Conservation (phyloP, 352 stramenopile species). For the Pythium biforme region DNA sequence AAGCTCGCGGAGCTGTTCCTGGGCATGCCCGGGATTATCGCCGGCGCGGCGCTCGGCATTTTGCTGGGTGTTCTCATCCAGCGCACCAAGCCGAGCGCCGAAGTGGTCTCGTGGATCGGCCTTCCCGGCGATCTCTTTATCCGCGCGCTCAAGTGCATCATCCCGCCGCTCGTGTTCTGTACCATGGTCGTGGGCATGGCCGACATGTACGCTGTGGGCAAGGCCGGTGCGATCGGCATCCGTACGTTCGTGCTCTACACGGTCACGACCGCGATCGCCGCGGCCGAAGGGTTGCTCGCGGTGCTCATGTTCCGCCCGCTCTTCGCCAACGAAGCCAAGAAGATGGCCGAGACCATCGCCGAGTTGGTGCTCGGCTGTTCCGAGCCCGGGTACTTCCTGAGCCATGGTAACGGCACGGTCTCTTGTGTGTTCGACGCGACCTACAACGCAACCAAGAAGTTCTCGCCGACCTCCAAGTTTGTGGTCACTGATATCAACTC, state of each 20-base stretch:
- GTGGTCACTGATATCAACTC: constrained; percentile 29
- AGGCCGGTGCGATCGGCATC: constrained; percentile 33
- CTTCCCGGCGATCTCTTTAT: constrained; percentile 45
- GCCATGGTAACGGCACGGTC: constrained; percentile 22
- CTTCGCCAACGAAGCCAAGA: constrained; percentile 19
- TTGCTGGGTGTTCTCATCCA: constrained; percentile 14
- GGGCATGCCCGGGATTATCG: constrained; percentile 23
- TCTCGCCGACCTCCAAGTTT: constrained; percentile 20
- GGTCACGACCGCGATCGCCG: constrained; percentile 19
- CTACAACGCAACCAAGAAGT: constrained; percentile 14
- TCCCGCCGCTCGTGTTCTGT: constrained; percentile 45
- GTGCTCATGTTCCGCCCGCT: constrained; percentile 26
- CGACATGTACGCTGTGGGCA: constrained; percentile 37
- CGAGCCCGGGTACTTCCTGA: constrained; percentile 19
- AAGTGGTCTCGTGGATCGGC: constrained; percentile 32
- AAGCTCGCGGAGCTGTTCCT: constrained; percentile 21
- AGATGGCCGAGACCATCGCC: background rate
- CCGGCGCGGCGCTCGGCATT: constrained; percentile 22
- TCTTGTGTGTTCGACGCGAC: constrained; percentile 14
- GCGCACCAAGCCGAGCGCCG: constrained; percentile 6
- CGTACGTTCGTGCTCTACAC: constrained; percentile 34
- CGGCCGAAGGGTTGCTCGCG: constrained; percentile 14
- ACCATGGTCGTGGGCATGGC: constrained; percentile 35
- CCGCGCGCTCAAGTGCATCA: constrained; percentile 41
- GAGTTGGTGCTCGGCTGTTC: constrained; percentile 25